These are phyloP conservation scores for Aspergillus floridensis DNA, from an alignment of 2,329 filamentous ascomycete species.

Conservation along the genomic window DNA sequence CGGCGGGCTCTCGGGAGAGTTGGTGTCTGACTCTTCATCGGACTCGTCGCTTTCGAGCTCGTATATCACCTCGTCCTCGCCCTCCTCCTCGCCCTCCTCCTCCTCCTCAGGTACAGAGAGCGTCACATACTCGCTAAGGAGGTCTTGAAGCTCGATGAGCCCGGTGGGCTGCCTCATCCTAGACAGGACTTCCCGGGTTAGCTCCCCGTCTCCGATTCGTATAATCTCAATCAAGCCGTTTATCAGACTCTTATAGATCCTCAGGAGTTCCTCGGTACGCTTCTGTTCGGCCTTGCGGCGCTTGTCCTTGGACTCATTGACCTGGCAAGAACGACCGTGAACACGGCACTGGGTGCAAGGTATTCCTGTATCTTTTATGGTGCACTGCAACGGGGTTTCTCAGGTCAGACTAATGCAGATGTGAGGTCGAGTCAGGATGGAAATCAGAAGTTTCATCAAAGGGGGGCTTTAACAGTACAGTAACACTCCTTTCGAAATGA, in stretches of 20 bases:
- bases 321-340: constrained; percentile 33
- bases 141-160: too few relatives aligned
- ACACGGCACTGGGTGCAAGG: constrained; percentile 36
- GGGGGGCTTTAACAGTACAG: too few relatives aligned
- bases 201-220: constrained; percentile 19
- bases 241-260: constrained; percentile 26
- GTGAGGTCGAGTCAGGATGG: not conserved
- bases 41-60: too few relatives aligned
- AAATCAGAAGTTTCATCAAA: not conserved
- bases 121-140: too few relatives aligned
- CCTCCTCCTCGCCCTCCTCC: too few relatives aligned
- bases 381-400: constrained; percentile 27
- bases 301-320: constrained; percentile 33
- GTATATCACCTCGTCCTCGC: too few relatives aligned
- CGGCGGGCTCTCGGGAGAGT: too few relatives aligned
- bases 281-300: constrained; percentile 36
- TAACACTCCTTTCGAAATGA: not conserved
- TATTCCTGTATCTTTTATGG: constrained; percentile 20
- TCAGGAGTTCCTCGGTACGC: constrained; percentile 30
- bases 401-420: not conserved
- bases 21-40: too few relatives aligned
- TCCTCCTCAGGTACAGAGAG: too few relatives aligned
- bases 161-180: constrained; percentile 16
- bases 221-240: constrained; percentile 29
- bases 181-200: constrained; percentile 25